A percentile compares a stretch with the other conserved stretches of the same genome.
These are phyloP conservation scores for Sodiomyces alkalinus DNA, from an alignment of 2,329 filamentous ascomycete species.

Conservation along the genomic window DNA sequence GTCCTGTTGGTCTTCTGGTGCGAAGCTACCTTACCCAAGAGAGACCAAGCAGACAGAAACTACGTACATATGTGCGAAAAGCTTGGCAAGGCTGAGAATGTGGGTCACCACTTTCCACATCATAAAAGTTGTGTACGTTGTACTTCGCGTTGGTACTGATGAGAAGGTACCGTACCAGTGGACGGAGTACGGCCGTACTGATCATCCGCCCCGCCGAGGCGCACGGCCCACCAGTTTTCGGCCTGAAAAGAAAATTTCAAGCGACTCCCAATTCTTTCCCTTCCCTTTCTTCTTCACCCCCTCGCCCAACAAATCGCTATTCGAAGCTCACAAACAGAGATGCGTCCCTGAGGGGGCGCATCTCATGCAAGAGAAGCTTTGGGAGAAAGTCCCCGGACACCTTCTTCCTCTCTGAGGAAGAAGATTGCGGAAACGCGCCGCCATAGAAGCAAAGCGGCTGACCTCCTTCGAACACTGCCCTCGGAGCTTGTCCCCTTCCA, in stretches of 20 bases:
- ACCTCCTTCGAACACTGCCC: constrained; percentile 51
- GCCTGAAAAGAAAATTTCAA: constrained; percentile 6
- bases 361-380: constrained; percentile 49
- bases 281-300: constrained; percentile 39
- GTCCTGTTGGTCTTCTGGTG: too few species aligned
- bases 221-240: neutral
- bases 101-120: too few species aligned
- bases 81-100: too few species aligned
- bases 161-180: too few species aligned
- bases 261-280: constrained; percentile 10
- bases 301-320: constrained; percentile 99
- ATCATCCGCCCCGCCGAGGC: neutral
- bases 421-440: constrained; percentile 90
- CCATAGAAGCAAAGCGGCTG: constrained; percentile 98
- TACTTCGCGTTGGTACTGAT: too few species aligned
- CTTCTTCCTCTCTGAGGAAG: constrained; percentile 24
- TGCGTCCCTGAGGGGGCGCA: constrained; percentile 20
- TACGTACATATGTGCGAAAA: too few species aligned
- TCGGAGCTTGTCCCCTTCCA: constrained; percentile 17
- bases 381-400: constrained; percentile 99
- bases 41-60: too few species aligned
- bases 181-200: too few species aligned
- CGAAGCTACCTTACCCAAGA: too few species aligned
- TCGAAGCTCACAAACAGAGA: constrained; percentile 96
- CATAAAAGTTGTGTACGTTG: too few species aligned